Percentiles rank a stretch among this genome's conserved stretches.
Evolutionary conservation across 2,329 filamentous ascomycete species (phyloP).

Genomic region (Fusarium torreyae): DNA sequence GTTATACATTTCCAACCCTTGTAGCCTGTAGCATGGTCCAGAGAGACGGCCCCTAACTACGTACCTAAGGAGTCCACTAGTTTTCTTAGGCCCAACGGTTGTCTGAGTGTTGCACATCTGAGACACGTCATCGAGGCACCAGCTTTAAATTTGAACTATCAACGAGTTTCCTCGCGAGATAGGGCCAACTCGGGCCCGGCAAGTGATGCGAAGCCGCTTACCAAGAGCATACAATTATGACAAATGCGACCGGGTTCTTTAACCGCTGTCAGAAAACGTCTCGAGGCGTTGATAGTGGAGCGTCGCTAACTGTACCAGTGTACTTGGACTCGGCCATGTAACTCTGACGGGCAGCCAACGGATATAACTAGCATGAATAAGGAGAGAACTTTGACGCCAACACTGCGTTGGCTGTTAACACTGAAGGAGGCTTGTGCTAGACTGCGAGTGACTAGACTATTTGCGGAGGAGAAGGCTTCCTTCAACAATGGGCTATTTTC

Average conservation of each 20-base stretch:
- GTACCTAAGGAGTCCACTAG: slow-evolving; percentile 7
- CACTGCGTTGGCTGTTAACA: slow-evolving; percentile 5
- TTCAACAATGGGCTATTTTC: slow-evolving; percentile 7
- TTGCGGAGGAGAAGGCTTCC: slow-evolving; percentile 13
- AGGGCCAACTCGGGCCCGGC: no score
- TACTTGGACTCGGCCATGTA: slow-evolving; percentile 4
- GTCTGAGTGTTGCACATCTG: slow-evolving; percentile 32
- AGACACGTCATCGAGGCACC: slow-evolving; percentile 34
- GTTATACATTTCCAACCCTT: no score
- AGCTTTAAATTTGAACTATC: neutral
- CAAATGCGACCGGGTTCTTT: no score
- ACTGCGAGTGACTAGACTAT: slow-evolving; percentile 6
- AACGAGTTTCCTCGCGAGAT: no score
- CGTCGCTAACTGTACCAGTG: neutral
- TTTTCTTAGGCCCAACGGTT: slow-evolving; percentile 30
- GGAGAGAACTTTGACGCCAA: slow-evolving; percentile 5
- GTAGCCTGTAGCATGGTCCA: neutral
- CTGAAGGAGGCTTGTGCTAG: slow-evolving; percentile 11
- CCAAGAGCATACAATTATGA: no score
- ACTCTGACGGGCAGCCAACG: slow-evolving; percentile 7
- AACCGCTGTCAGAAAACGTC: neutral
- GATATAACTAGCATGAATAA: slow-evolving; percentile 19
- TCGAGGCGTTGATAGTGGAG: slow-evolving; percentile 3
- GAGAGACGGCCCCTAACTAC: no score
- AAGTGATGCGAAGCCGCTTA: no score